phyloP scores from a whole-genome alignment of 208 protist genomes.

The Acanthamoeba castellanii region DNA sequence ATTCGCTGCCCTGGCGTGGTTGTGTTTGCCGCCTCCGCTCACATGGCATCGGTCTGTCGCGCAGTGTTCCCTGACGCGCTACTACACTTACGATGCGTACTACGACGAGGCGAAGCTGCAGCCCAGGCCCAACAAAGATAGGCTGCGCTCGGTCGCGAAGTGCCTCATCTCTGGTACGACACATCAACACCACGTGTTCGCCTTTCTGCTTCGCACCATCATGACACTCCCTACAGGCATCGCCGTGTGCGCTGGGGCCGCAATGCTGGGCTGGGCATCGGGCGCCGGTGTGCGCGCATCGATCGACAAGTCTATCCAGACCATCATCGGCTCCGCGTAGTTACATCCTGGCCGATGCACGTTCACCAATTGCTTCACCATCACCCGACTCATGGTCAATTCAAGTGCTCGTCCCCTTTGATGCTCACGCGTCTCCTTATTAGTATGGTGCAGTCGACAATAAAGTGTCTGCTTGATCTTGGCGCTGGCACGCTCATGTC shows the following conservation, averaged over 20 bases:
- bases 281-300: not conserved
- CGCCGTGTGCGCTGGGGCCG: not conserved
- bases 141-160: not conserved
- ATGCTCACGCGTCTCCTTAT: too few relatives aligned
- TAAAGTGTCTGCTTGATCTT: not conserved
- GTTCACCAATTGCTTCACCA: too few relatives aligned
- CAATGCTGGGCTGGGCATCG: not conserved
- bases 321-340: not conserved
- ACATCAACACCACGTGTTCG: too few relatives aligned
- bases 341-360: too few relatives aligned
- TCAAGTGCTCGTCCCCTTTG: too few relatives aligned
- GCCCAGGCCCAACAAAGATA: not conserved
- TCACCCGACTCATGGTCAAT: too few relatives aligned
- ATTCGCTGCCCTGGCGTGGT: not conserved
- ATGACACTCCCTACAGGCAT: not conserved
- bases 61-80: not conserved
- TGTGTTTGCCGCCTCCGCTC: too few relatives aligned
- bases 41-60: too few relatives aligned
- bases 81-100: not conserved
- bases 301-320: not conserved
- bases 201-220: too few relatives aligned
- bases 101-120: not conserved
- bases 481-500: too few relatives aligned
- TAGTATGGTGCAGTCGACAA: not conserved
- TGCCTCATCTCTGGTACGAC: not conserved